These are phyloP conservation scores for Eragrostis curvula DNA, from an alignment of 176 grass and related monocot species.

Conservation along the genomic window DNA sequence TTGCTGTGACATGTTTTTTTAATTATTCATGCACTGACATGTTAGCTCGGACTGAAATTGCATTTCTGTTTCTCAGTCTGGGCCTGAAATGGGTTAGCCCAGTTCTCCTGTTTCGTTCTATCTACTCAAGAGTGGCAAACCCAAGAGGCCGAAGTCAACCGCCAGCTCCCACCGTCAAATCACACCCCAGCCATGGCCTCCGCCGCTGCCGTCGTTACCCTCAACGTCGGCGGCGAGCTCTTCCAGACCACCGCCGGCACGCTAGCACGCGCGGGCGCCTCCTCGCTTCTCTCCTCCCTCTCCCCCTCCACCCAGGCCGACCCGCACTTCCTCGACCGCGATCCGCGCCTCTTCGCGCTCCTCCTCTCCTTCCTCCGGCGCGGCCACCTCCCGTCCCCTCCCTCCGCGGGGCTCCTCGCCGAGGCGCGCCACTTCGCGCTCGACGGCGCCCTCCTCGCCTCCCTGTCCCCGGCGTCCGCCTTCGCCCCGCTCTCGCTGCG, in stretches of 20 bases:
- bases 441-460: slow-evolving; percentile 45
- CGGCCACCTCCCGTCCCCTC: slow-evolving; percentile 39
- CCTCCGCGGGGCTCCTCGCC: slow-evolving; percentile 50
- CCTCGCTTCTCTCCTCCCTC: slow-evolving; percentile 64
- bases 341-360: slow-evolving; percentile 68
- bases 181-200: slow-evolving; percentile 38
- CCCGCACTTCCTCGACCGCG: slow-evolving; percentile 72
- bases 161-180: background rate
- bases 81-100: too few species aligned
- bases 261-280: slow-evolving; percentile 62
- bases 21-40: too few species aligned
- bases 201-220: slow-evolving; percentile 49
- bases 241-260: slow-evolving; percentile 78
- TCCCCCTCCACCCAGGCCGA: slow-evolving; percentile 23
- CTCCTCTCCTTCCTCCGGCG: slow-evolving; percentile 81
- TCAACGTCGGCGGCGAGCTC: slow-evolving; percentile 83
- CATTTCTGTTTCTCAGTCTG: too few species aligned
- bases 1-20: too few species aligned
- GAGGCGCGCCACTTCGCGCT: slow-evolving; percentile 68
- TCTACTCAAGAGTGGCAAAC: background rate
- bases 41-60: too few species aligned
- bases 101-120: too few species aligned
- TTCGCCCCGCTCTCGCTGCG: slow-evolving; percentile 60
- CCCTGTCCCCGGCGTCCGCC: slow-evolving; percentile 36
- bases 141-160: slow-evolving; percentile 6